A percentile compares a stretch with the other conserved stretches of the same genome.
Evolutionary conservation across 345 rosid genomes (phyloP).

Genomic region (Populus simonii): DNA sequence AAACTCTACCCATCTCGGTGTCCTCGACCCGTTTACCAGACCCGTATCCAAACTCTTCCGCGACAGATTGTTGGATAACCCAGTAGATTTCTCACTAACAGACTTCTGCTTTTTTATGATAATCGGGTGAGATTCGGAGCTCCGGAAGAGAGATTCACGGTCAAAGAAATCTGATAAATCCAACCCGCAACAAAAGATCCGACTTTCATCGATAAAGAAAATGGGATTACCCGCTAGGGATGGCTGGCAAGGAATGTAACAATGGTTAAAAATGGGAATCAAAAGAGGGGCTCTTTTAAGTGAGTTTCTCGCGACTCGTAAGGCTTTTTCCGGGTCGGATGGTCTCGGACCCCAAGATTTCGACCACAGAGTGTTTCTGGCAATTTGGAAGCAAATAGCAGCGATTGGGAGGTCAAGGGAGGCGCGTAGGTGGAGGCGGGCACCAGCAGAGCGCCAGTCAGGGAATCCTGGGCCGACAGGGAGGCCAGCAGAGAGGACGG

Average conservation of each 20-base stretch:
- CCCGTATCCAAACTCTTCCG: conserved; percentile 67
- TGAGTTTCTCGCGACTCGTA: conserved; percentile 80
- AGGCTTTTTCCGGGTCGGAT: conserved; percentile 72
- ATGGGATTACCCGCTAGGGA: conserved; percentile 92
- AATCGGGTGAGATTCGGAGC: conserved; percentile 43
- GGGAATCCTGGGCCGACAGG: conserved; percentile 91
- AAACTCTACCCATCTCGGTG: conserved; percentile 95
- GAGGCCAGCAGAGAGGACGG: conserved; percentile 78
- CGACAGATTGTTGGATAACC: conserved; percentile 48
- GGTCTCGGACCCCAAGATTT: conserved; percentile 91
- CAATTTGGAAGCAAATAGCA: conserved; percentile 85
- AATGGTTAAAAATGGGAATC: conserved; percentile 87
- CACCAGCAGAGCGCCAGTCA: conserved; percentile 80
- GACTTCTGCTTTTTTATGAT: conserved; percentile 58
- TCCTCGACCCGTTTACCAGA: conserved; percentile 34
- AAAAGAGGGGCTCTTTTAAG: conserved; percentile 82
- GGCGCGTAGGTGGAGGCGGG: conserved; percentile 77
- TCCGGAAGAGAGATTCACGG: conserved; percentile 65
- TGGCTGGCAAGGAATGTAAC: conserved; percentile 90
- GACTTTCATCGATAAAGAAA: conserved; percentile 81
- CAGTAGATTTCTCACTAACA: conserved; percentile 55
- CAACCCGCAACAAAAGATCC: conserved; percentile 86
- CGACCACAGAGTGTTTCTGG: conserved; percentile 83
- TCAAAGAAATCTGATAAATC: conserved; percentile 93
- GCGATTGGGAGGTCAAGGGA: conserved; percentile 85